phyloP scores from a whole-genome alignment of 2,329 filamentous ascomycete species.

The Purpureocillium takamizusanense region DNA sequence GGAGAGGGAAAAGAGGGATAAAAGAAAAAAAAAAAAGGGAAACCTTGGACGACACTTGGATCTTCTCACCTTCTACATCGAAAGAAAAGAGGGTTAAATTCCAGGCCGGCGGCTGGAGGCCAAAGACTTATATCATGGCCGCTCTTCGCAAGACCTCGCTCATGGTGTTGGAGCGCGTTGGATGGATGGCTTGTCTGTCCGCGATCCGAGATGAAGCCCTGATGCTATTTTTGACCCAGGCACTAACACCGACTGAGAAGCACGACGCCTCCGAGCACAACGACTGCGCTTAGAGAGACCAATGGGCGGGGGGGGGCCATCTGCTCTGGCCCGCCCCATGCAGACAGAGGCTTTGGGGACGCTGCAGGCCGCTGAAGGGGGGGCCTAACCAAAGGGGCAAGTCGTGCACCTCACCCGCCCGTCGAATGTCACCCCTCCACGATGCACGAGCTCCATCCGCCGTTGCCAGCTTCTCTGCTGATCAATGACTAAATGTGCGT shows the following conservation, averaged over 20 bases:
- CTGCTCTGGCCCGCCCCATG: slow-evolving; percentile 10
- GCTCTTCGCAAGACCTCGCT: slow-evolving; percentile 27
- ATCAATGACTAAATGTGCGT: no score
- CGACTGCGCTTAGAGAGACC: slow-evolving; percentile 38
- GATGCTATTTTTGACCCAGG: slow-evolving; percentile 30
- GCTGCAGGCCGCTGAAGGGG: not conserved
- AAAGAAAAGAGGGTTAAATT: slow-evolving; percentile 32
- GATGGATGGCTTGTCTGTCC: no score
- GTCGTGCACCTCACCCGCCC: not conserved
- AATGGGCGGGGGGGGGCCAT: slow-evolving; percentile 27
- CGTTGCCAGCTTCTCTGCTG: no score
- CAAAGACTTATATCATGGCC: slow-evolving; percentile 52
- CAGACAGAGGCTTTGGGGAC: no score
- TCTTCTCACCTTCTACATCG: slow-evolving; percentile 33
- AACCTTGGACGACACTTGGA: slow-evolving; percentile 42
- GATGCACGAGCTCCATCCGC: not conserved
- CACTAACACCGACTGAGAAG: slow-evolving; percentile 2
- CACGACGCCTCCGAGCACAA: not conserved
- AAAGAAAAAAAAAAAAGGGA: slow-evolving; percentile 29
- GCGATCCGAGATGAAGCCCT: slow-evolving; percentile 3
- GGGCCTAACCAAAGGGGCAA: slow-evolving; percentile 1
- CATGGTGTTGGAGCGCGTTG: not conserved
- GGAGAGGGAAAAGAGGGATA: slow-evolving; percentile 17
- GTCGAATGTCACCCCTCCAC: not conserved
- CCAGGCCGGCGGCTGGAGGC: slow-evolving; percentile 30